Conservation (phyloP, 192 early-diverging fungal genomes). For the Linnemannia hyalina region DNA sequence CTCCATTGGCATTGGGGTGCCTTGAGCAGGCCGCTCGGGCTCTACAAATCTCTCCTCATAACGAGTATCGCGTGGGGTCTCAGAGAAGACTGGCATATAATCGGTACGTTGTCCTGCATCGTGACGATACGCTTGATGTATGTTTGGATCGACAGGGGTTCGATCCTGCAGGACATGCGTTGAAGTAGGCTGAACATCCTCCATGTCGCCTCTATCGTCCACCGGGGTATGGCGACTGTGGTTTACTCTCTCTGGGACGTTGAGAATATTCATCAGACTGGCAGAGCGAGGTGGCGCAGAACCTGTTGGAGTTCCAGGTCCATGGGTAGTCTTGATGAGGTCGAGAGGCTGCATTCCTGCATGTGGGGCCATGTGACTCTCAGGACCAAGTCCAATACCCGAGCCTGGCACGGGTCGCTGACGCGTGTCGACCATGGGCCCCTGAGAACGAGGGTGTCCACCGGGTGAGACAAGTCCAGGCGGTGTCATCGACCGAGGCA, state of each 20-base stretch:
- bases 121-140: neutral
- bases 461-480: conserved; percentile 7
- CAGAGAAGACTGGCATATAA: neutral
- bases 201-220: neutral
- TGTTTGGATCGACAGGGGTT: neutral
- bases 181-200: conserved; percentile 10
- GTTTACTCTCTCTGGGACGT: conserved; percentile 22
- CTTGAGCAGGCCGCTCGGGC: conserved; percentile 1
- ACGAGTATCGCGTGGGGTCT: neutral
- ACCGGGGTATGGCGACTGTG: neutral
- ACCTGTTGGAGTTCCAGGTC: conserved; percentile 11
- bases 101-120: neutral
- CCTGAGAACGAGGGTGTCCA: neutral
- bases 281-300: conserved; percentile 26
- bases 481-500: conserved; percentile 12
- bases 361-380: neutral
- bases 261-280: conserved; percentile 47
- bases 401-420: conserved; percentile 5
- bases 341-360: neutral
- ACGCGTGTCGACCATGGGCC: neutral
- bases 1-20: neutral
- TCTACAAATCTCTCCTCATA: neutral
- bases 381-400: neutral
- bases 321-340: neutral
- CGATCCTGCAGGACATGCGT: neutral